These are phyloP conservation scores for Aspergillus neoniger DNA, from an alignment of 2,329 filamentous ascomycete genomes.

Conservation along the genomic window DNA sequence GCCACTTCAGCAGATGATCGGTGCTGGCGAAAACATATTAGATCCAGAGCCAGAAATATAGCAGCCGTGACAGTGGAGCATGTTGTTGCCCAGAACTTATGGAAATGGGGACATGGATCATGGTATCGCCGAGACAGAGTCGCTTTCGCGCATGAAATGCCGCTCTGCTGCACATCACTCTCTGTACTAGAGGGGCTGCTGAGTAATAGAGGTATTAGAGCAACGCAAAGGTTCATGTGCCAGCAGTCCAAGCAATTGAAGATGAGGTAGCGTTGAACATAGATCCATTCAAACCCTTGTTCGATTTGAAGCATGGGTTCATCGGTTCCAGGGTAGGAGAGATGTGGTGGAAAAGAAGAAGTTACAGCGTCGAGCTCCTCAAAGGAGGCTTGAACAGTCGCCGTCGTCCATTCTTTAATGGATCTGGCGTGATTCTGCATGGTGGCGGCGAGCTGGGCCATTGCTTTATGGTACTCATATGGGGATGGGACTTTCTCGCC, in stretches of 20 bases:
- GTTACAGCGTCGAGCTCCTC: not conserved
- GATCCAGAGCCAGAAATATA: slow-evolving; percentile 3
- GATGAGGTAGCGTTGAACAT: not conserved
- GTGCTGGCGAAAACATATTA: not conserved
- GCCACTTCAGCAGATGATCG: not conserved
- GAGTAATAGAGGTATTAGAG: not conserved
- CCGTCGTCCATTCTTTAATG: not conserved
- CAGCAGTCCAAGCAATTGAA: slow-evolving; percentile 2
- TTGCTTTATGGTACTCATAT: slow-evolving; percentile 4
- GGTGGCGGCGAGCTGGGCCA: slow-evolving; percentile 5
- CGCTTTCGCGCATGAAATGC: not conserved
- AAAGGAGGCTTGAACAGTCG: not conserved
- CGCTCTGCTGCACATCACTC: not conserved
- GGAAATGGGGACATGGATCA: not conserved
- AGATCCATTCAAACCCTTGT: not conserved
- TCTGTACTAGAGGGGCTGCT: not conserved
- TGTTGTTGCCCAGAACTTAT: slow-evolving; percentile 2
- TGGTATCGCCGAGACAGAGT: not conserved
- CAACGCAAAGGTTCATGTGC: slow-evolving; percentile 3
- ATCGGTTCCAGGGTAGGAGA: not conserved
- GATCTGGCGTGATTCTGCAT: slow-evolving; percentile 5
- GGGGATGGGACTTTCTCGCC: not conserved
- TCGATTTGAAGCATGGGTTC: not conserved
- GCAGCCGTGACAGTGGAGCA: slow-evolving; percentile 1
- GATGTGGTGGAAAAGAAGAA: not conserved